Base-by-base conservation (phyloP, 306 rosid species). In the Cucurbita argyrosperma region DNA sequence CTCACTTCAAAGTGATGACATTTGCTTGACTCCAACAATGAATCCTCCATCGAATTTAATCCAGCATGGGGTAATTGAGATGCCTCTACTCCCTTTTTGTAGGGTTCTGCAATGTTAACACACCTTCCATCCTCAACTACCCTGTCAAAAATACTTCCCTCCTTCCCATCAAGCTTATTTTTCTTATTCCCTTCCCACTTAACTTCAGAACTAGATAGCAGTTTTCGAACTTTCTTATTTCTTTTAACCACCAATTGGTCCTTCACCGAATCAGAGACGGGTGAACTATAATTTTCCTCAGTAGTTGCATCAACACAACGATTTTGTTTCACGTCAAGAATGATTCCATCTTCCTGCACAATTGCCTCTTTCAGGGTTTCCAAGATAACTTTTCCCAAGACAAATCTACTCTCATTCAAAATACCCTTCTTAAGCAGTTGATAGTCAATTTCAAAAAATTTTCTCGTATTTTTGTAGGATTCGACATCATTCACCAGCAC, bases 341-440 rank as follows among this genome's bases (percentile, higher is more conserved):
- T 77, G 76, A 83, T 82, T 73, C 46, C 52, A 15, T 73, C 76
- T 66, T 55, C 77, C 68, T 74, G 59, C 77, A 77, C 68, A 65
- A 79, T 76, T 64, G 76, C 83, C 61, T 85, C 50, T 51, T 70
- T 77, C 92, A 91, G 75, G 66, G 96, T 94, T 71, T 91, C 90
- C 58, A 91, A 84, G 74, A 94, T 74, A 79, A 94, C 75, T 80
- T 85, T 85, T 37, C 97, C 96, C 13, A 94, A 59, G 77, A 94
- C 91, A 88, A 82, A 89, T 79, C 90, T 72, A 65, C 79, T 78
- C 90, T 91, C 99, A 1, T 73, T 51, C 74, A 82, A 56, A 72
- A 37, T 9, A 12, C 97, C 96, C 74, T 35, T 80, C 74, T 85
- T 79, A 72, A 88, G 90, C 81, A 38, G 50, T 18, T 12, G 42